Evolutionary conservation across 2,329 filamentous ascomycete genomes (phyloP).

Genomic region (Xylariales sp.): DNA sequence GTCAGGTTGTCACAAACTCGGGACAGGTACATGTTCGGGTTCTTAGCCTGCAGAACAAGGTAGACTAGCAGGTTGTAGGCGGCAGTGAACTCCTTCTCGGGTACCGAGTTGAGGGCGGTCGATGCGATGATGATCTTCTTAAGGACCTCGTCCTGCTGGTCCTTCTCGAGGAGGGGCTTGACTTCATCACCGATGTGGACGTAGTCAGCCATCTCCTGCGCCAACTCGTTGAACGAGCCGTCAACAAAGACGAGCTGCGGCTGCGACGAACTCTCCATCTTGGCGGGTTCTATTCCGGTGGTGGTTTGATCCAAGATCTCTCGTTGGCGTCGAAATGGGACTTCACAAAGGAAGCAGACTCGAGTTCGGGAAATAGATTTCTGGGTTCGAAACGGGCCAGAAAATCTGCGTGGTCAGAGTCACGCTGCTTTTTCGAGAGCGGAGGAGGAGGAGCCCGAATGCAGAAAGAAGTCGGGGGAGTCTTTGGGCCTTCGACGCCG

Average conservation of each 20-base stretch:
- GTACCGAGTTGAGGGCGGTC: conserved; percentile 71
- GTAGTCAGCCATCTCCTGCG: conserved; percentile 91
- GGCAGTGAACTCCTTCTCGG: conserved; percentile 94
- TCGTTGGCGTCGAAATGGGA: no score
- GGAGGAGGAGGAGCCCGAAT: not conserved
- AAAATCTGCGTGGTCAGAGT: not conserved
- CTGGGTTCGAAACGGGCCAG: not conserved
- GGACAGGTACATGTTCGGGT: conserved; percentile 80
- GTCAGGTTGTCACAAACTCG: conserved; percentile 85
- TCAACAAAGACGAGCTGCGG: conserved; percentile 73
- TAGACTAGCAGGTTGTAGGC: conserved; percentile 97
- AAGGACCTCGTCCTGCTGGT: conserved; percentile 80
- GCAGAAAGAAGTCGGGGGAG: not conserved
- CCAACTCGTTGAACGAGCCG: conserved; percentile 88
- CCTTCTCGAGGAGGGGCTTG: conserved; percentile 66
- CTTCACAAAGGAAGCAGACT: no score
- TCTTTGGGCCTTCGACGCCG: no score
- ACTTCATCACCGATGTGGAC: conserved; percentile 79
- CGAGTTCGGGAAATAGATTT: no score
- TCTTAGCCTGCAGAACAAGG: conserved; percentile 81
- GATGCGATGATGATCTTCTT: conserved; percentile 85
- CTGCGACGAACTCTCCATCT: conserved; percentile 32
- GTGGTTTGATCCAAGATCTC: no score
- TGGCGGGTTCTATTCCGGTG: no score
- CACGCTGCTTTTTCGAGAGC: not conserved